These are phyloP conservation scores for Colletotrichum cordylinicola DNA, from an alignment of 2,329 filamentous ascomycete species.

Conservation along the genomic window DNA sequence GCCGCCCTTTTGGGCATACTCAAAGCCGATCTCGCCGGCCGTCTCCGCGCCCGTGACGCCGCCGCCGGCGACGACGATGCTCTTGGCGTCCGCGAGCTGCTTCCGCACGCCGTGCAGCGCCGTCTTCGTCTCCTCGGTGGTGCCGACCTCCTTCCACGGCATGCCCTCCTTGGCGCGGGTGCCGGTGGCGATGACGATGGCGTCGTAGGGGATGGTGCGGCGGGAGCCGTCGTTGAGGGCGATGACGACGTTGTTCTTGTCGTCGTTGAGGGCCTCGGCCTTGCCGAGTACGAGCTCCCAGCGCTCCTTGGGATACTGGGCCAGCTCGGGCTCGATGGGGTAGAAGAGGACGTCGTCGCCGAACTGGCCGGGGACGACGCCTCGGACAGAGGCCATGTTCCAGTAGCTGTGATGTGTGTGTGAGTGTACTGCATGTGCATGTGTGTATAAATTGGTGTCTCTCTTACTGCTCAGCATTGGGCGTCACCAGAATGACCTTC, in stretches of 20 bases:
- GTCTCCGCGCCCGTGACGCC: constrained; percentile 57
- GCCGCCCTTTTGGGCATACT: constrained; percentile 45
- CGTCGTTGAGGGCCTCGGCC: constrained; percentile 40
- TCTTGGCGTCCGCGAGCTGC: constrained; percentile 46
- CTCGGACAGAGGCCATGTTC: constrained; percentile 62
- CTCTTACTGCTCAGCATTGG: constrained; percentile 42
- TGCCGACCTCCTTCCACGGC: constrained; percentile 55
- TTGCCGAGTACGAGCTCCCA: constrained; percentile 57
- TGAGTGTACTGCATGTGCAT: background rate
- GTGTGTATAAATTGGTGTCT: too few species aligned
- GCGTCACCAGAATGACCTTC: constrained; percentile 58
- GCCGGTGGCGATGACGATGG: constrained; percentile 61
- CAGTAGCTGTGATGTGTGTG: constrained; percentile 52
- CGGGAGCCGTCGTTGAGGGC: constrained; percentile 29
- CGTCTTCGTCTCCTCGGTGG: constrained; percentile 46
- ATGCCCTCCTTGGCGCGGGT: constrained; percentile 44
- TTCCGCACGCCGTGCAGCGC: constrained; percentile 40
- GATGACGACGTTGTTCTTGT: constrained; percentile 43
- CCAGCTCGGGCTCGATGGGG: constrained; percentile 50
- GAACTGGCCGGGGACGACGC: constrained; percentile 54
- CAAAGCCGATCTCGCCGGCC: constrained; percentile 55
- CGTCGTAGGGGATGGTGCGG: constrained; percentile 49
- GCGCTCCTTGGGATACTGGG: constrained; percentile 46
- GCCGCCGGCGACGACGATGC: constrained; percentile 57
- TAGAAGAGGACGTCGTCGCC: constrained; percentile 52